Percentiles rank a stretch among this genome's conserved stretches.
phyloP scores from a whole-genome alignment of 176 grass and related monocot species.

The Zoysia pacifica region DNA sequence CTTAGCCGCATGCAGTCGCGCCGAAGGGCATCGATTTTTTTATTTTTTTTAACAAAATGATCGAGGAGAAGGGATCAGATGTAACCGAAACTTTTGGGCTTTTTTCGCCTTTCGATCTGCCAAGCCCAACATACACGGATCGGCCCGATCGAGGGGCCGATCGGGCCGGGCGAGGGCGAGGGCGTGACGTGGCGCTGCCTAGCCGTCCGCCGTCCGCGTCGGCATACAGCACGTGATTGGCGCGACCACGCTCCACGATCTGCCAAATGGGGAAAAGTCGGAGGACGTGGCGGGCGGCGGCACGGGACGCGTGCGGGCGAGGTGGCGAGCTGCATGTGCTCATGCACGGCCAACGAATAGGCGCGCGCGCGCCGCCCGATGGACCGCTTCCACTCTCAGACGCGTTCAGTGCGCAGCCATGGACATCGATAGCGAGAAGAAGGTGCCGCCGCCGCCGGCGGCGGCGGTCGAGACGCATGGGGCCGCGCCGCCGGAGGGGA shows the following conservation, averaged over 20 bases:
- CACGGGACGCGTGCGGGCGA: neutral
- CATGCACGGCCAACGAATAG: constrained; percentile 28
- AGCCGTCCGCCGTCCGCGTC: neutral
- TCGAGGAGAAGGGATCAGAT: too few relatives aligned
- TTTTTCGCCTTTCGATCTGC: too few relatives aligned
- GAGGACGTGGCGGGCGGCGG: neutral
- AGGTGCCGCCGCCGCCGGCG: neutral
- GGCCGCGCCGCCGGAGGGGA: neutral
- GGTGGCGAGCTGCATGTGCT: constrained; percentile 54
- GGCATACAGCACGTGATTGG: neutral
- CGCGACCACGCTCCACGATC: neutral
- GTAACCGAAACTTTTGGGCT: too few relatives aligned
- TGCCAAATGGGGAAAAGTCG: neutral
- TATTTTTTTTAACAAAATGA: too few relatives aligned
- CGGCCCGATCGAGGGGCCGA: neutral
- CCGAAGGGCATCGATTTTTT: too few relatives aligned
- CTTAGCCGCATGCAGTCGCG: too few relatives aligned
- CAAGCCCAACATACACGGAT: too few relatives aligned
- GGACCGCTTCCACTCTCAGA: neutral
- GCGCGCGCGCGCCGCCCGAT: neutral
- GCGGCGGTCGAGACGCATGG: neutral
- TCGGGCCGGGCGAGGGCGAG: accelerated
- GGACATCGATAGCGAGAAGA: neutral
- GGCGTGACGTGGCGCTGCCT: neutral
- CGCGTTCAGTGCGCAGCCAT: constrained; percentile 6